Base-by-base conservation (phyloP, 2,329 filamentous ascomycete genomes). In the Passalora sequoiae region DNA sequence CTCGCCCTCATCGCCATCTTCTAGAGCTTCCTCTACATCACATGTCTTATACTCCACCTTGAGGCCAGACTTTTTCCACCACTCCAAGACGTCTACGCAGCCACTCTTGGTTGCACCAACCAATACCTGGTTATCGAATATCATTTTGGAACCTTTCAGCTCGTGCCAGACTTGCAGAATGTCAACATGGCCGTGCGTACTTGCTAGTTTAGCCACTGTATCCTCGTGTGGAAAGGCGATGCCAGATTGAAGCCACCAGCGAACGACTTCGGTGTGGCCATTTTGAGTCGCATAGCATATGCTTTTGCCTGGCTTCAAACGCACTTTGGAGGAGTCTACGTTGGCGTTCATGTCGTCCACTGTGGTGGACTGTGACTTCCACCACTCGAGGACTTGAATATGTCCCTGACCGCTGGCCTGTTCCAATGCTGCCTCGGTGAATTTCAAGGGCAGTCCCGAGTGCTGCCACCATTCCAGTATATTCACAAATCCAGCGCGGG, bases 381-480 rank as follows among this genome's bases (percentile, higher is more conserved):
- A 97, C 91, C 91, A 97, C 57, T 94, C 84, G 1, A 97, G 75
- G 1, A 96, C 88, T 5, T 80, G 71, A n/a, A 95, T 74, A 53
- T 92, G 85, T 6, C 89, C 89, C 58, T 87, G 84, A 3, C 82
- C 82, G 46, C 84, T 91, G 21, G 91, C 89, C 58, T 89, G 84
- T 65, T 96, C 91, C 13, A 97, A 76, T 0, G 91, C 87, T 4
- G 81, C 76, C 62, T 95, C 88, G 8, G 86, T 94, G 65, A 92
- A 95, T 54, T 86, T 83, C 15, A 96, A 73, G 2, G 83, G 80
- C 1, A 96, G 73, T 1, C 84, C 85, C 0, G 84, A 87, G 16
- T 83, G 76, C 62, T 85, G 84, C 91, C 91, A 97, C 86, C 88
- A 94, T 58, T 95, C 86, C 1, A 97, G 75, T 0, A 94, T 83